Evolutionary conservation across 257 asterid genomes (phyloP).

Genomic region (Anisodus tanguticus): DNA sequence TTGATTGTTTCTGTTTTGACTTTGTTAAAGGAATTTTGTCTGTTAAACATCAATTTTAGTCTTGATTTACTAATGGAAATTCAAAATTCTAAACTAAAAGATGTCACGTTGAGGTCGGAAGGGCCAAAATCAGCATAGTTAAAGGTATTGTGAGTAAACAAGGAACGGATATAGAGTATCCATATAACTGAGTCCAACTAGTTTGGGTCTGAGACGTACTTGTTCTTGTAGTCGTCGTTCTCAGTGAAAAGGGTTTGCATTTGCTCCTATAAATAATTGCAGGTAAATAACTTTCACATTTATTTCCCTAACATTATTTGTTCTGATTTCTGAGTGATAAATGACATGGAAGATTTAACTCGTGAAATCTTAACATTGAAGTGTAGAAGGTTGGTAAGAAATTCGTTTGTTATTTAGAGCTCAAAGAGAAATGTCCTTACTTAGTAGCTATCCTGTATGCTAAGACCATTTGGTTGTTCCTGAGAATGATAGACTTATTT

Average conservation of each 20-base stretch:
- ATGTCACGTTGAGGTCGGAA: background rate
- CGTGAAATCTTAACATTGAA: background rate
- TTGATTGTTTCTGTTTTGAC: background rate
- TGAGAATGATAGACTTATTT: background rate
- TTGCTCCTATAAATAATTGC: constrained; percentile 1
- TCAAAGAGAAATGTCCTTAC: background rate
- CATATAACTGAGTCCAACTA: background rate
- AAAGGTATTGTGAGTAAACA: background rate
- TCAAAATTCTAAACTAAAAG: constrained; percentile 6
- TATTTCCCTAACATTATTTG: background rate
- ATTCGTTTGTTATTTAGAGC: background rate
- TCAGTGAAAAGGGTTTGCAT: background rate
- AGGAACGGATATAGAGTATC: background rate
- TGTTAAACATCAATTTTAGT: background rate
- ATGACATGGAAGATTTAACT: constrained; percentile 13
- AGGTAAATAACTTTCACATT: background rate
- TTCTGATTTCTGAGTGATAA: background rate
- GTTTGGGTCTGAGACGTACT: background rate
- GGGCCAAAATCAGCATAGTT: background rate
- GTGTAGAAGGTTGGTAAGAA: constrained; percentile 10
- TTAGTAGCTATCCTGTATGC: background rate
- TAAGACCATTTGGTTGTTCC: background rate
- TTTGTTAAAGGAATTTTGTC: background rate
- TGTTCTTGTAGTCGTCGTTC: background rate
- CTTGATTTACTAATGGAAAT: background rate